Conservation (phyloP, 169 alveolate species). For the Cyclospora cayetanensis region DNA sequence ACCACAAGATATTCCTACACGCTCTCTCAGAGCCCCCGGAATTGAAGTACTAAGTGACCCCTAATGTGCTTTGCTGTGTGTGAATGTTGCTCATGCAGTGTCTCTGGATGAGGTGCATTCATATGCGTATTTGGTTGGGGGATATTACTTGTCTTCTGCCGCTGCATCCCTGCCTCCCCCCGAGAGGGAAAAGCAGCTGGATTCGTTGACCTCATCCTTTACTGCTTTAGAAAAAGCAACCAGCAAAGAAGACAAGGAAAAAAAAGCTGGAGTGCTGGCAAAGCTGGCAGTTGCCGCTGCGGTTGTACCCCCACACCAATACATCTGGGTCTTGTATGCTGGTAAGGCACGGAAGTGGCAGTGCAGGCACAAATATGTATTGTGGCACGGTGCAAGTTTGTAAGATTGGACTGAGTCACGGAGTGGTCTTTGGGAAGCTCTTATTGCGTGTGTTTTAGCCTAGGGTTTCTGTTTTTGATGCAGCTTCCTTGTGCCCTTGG, state of each 20-base stretch:
- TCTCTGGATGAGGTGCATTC: constrained; percentile 25
- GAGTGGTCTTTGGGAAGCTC: no score
- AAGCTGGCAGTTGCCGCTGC: neutral
- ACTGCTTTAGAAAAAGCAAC: neutral
- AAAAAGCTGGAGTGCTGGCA: neutral
- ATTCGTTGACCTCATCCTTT: neutral
- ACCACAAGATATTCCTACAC: neutral
- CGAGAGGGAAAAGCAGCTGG: neutral
- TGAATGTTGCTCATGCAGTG: neutral
- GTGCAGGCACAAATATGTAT: no score
- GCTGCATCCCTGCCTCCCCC: neutral
- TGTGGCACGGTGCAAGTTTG: no score
- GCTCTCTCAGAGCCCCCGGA: neutral
- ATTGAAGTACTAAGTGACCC: neutral
- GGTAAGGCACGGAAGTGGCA: neutral
- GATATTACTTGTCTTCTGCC: neutral
- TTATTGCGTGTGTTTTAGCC: no score
- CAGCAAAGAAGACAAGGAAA: neutral
- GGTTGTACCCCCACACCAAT: neutral
- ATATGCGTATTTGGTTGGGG: neutral
- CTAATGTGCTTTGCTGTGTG: neutral
- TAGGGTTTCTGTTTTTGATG: no score
- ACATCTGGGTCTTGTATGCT: neutral
- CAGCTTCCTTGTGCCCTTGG: no score
- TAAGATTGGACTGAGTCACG: no score